Percentiles rank a stretch among this genome's conserved stretches.
These are phyloP conservation scores for Oryza meridionalis DNA, from an alignment of 176 grass and related monocot genomes.

Conservation along the genomic window DNA sequence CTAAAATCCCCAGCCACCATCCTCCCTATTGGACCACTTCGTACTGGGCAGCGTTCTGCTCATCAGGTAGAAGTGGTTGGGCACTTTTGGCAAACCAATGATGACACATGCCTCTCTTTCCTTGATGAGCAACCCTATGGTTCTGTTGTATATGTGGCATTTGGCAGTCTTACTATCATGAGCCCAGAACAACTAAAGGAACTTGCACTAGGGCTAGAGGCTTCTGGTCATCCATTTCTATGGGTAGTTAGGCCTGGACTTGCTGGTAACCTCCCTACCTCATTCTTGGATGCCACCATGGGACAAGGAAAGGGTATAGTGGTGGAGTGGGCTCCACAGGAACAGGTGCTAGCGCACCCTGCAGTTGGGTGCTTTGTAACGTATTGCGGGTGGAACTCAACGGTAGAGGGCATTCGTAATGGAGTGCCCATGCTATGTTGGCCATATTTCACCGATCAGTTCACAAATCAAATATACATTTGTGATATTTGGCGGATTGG, in stretches of 20 bases:
- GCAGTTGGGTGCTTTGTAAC: slow-evolving; percentile 52
- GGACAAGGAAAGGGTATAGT: not conserved
- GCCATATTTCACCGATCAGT: slow-evolving; percentile 60
- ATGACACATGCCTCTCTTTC: slow-evolving; percentile 43
- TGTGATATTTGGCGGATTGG: slow-evolving; percentile 66
- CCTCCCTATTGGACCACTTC: slow-evolving; percentile 49
- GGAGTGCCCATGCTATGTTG: slow-evolving; percentile 56
- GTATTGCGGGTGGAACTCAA: slow-evolving; percentile 66
- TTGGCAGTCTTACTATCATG: slow-evolving; percentile 55
- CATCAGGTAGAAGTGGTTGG: not conserved
- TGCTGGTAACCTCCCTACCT: not conserved
- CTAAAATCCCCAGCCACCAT: not conserved
- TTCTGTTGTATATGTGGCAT: slow-evolving; percentile 57
- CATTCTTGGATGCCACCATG: not conserved
- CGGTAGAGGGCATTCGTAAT: slow-evolving; percentile 46
- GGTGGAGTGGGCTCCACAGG: slow-evolving; percentile 51
- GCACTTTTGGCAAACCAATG: slow-evolving; percentile 49
- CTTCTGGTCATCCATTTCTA: slow-evolving; percentile 39
- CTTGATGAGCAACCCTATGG: slow-evolving; percentile 48
- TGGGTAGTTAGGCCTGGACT: slow-evolving; percentile 50
- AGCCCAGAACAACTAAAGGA: slow-evolving; percentile 43
- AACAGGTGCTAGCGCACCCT: slow-evolving; percentile 38
- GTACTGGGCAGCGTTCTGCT: slow-evolving; percentile 1
- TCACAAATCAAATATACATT: slow-evolving; percentile 55
- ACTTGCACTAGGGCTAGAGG: slow-evolving; percentile 43